Base-by-base conservation (phyloP, 2,329 filamentous ascomycete species). In the Simplicillium aogashimaense region DNA sequence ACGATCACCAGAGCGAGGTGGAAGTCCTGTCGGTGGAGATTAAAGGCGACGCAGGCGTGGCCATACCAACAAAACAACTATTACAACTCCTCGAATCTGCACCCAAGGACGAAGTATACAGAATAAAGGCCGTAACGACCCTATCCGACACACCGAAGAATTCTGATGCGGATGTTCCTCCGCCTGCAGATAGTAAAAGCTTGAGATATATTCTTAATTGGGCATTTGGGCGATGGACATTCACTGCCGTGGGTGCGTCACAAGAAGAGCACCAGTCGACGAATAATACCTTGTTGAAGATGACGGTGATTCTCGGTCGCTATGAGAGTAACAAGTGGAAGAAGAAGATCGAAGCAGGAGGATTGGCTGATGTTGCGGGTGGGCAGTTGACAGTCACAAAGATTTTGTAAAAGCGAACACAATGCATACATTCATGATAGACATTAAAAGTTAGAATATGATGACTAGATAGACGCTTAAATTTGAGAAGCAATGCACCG, bases 211-310 rank as follows among this genome's bases (percentile, higher is more conserved):
- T 98, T 35, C 73, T 98, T 44, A 98, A 98, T 59, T 98, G 92
- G 92, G 92, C 92, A 0, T 98, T 98, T 63, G 88, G 88, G 1
- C 75, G 92, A 25, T 98, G 92, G 90, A 94, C 80, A 0, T 95
- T 90, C 55, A 94, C 88, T 2, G 70, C 76, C 4, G 54, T 72
- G 4, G 54, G 58, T 0, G 56, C 57, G 7, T 53, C 55, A 2
- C 54, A 56, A 2, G 55, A 53, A 9, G 73, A 81, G 57, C 73
- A 79, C 54, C 58, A 68, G 47, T 70, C 76, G 29, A 74, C 74
- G 52, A 61, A 67, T 29, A 65, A 81, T 36, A 59, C 69, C 1
- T 61, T 70, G 13, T 58, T 87, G 47, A 70, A 83, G 39, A 82
- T 89, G 77, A 89, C 85, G 0, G 67, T 90, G 43, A 82, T 90